Base-by-base conservation (phyloP, 2,329 filamentous ascomycete species). In the Talaromyces sp. region DNA sequence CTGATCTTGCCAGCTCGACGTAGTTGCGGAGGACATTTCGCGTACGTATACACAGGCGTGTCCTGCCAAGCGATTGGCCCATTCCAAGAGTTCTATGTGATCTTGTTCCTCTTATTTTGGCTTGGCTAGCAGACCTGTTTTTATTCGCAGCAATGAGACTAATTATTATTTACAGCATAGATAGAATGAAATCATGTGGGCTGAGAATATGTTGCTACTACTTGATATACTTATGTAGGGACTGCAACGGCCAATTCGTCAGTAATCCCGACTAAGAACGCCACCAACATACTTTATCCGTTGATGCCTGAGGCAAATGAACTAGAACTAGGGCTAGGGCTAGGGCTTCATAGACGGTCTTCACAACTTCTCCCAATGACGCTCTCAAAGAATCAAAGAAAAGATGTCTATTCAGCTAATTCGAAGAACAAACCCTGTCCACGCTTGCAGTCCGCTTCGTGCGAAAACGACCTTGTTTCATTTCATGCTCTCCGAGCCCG, bases 401-500 rank as follows among this genome's bases (percentile, higher is more conserved):
- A 37, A 22, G 4, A 22, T n/a, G 3, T 10, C 5, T n/a, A n/a
- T 19, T 10, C 8, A 35, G 15, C 17, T 35, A 3, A 7, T 11
- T 6, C 17, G 9, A 54, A 13, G 13, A 4, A 31, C 25, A 17
- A 33, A 52, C 33, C 8, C 13, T 17, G 33, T 39, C 50, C 52
- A 39, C 33, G 10, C 52, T 31, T 39, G 52, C 33, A 37, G 13
- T 56, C 7, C 11, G 11, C 52, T 22, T 56, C 52, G 52, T 56
- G 52, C 52, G 2, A 35, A 56, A 39, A 25, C 31, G 39, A 22
- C 33, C 15, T 56, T 37, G 52, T 56, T 56, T 56, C 31, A 22
- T 56, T 37, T 56, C 33, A 56, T 56, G 52, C 52, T 56, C 52
- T 56, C 52, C 52, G 52, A 56, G 33, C 39, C 52, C 52, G 52